phyloP scores from a whole-genome alignment of 345 rosid genomes.

The Rhodamnia argentea region DNA sequence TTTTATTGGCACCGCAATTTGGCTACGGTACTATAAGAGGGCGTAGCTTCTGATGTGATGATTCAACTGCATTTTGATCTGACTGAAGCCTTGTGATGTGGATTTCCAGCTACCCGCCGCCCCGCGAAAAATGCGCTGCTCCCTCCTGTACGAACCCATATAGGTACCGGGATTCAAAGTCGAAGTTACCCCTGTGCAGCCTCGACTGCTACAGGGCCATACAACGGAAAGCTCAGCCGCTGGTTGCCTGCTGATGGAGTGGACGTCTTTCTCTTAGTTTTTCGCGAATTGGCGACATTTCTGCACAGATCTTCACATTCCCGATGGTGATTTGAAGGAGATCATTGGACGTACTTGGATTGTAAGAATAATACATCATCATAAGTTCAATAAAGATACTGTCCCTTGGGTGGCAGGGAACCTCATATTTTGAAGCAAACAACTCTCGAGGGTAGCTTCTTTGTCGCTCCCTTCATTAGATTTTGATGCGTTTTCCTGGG shows the following conservation, averaged over 20 bases:
- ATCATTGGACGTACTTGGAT: not conserved
- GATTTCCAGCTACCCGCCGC: slow-evolving; percentile 72
- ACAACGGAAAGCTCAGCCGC: slow-evolving; percentile 16
- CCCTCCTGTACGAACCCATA: slow-evolving; percentile 69
- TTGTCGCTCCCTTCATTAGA: not conserved
- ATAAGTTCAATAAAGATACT: not conserved
- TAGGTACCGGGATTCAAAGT: slow-evolving; percentile 80
- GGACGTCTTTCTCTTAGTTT: not conserved
- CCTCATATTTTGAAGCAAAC: not conserved
- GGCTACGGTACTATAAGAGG: not conserved
- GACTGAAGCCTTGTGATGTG: not conserved
- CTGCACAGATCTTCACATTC: not conserved
- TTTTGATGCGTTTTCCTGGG: not conserved
- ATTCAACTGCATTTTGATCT: not conserved
- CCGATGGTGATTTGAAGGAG: not conserved
- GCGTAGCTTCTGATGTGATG: not conserved
- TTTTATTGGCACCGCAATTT: not conserved
- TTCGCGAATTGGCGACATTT: not conserved
- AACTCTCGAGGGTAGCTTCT: not conserved
- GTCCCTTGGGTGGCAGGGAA: not conserved
- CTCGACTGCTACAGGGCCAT: slow-evolving; percentile 82
- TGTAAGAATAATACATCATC: not conserved
- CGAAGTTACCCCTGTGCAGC: slow-evolving; percentile 86
- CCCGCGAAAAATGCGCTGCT: slow-evolving; percentile 76
- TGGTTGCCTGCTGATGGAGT: not conserved